These are phyloP conservation scores for Alternaria sp. DNA, from an alignment of 2,329 filamentous ascomycete species.

Conservation along the genomic window DNA sequence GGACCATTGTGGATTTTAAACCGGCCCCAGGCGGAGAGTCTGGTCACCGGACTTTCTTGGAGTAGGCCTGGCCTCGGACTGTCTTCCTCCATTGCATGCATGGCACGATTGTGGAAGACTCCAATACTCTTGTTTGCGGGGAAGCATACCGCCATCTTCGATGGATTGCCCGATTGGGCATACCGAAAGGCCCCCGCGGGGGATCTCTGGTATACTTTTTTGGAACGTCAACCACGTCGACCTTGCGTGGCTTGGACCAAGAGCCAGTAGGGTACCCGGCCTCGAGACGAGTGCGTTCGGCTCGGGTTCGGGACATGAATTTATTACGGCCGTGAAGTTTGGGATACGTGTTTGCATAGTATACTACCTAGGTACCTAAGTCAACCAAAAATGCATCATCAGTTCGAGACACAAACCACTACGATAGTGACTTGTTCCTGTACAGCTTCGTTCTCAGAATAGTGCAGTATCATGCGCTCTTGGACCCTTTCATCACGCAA, in stretches of 20 bases:
- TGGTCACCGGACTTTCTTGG: conserved; percentile 12
- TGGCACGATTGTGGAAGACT: conserved; percentile 13
- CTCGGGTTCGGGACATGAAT: neutral
- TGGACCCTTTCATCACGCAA: neutral
- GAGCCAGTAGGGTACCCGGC: neutral
- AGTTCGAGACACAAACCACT: neutral
- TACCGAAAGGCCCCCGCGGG: conserved; percentile 16
- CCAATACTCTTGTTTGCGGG: conserved; percentile 25
- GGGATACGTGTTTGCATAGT: neutral
- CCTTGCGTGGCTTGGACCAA: conserved; percentile 1
- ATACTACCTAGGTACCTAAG: neutral
- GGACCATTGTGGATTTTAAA: conserved; percentile 18
- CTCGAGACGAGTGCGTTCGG: conserved; percentile 5
- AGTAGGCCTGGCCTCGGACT: conserved; percentile 13
- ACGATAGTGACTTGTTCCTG: neutral
- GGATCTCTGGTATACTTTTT: conserved; percentile 1
- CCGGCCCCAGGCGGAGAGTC: neutral
- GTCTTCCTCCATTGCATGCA: conserved; percentile 5
- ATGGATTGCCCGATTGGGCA: conserved; percentile 21
- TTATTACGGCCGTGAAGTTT: neutral
- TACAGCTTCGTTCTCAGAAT: neutral
- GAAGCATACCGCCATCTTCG: conserved; percentile 20
- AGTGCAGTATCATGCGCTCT: neutral
- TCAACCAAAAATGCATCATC: neutral
- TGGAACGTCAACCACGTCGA: conserved; percentile 8